Evolutionary conservation across 2,329 filamentous ascomycete genomes (phyloP), one percentile per base, ranked within the genome.

Genomic region (Endocalyx cinctus): DNA sequence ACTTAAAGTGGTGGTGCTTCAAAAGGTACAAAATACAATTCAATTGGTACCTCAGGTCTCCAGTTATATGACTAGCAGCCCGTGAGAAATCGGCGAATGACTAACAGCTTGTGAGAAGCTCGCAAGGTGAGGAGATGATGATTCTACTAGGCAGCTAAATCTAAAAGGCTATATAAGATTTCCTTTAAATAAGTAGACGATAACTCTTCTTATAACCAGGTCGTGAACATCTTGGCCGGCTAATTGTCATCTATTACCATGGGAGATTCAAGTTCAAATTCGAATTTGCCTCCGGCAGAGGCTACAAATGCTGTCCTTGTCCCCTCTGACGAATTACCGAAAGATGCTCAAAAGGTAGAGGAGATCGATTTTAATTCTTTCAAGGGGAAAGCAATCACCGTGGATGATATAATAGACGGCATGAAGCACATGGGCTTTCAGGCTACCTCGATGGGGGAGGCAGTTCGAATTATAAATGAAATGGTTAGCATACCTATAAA

Each of bases 281-380:
- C 49, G 25, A 62, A 67, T 48, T 57, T 57, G 17, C 72, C 74
- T n/a, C 82, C 82, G 5, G 56, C 70, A 10, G 71, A 70, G 42
- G 82, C 79, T 36, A 86, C 81, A 29, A 79, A 84, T 58, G 90
- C 90, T 18, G 90, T 97, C 29, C 72, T 97, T 32, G 84, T 90
- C 48, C 73, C 82, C 31, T 96, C 90, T 2, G 82, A 84, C 37
- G 84, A 86, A 34, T 80, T 95, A 57, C 86, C 90, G 12, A 73
- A 80, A 34, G 82, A 74, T 29, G 77, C 86, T n/a, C 79, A 82
- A 46, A 77, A 86, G 56, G 90, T 98, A 22, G 77, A 84, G 56
- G 92, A 95, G 51, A 76, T 97, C 41, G 90, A 98, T 57, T 98
- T 97, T 65, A 84, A 96, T 66, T 72, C 83, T 33, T 77, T 88